Percentiles rank a stretch among this genome's conserved stretches.
Evolutionary conservation across 2,329 filamentous ascomycete genomes (phyloP).

Genomic region (Penicillium sp.): DNA sequence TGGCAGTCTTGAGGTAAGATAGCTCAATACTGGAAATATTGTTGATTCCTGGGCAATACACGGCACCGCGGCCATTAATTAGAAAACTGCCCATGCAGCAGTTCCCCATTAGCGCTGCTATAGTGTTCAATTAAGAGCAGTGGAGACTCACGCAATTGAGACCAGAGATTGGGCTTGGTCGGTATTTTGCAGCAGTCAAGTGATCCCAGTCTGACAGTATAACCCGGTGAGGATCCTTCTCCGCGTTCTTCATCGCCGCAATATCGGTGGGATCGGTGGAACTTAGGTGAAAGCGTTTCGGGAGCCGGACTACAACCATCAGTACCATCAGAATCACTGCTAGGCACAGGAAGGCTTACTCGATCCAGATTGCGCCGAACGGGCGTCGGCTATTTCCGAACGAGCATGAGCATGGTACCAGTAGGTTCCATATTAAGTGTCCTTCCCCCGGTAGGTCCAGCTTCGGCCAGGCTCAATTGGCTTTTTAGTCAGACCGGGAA

Average conservation of each 20-base stretch:
- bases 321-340: neutral
- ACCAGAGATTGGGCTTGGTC: slow-evolving; percentile 25
- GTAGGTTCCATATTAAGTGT: slow-evolving; percentile 15
- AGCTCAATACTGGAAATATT: slow-evolving; percentile 39
- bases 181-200: slow-evolving; percentile 50
- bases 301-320: slow-evolving; percentile 37
- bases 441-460: slow-evolving; percentile 52
- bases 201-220: slow-evolving; percentile 58
- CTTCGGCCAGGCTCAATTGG: slow-evolving; percentile 50
- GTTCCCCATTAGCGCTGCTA: slow-evolving; percentile 24
- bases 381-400: slow-evolving; percentile 58
- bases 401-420: slow-evolving; percentile 53
- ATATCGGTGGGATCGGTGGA: slow-evolving; percentile 39
- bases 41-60: slow-evolving; percentile 50
- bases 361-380: slow-evolving; percentile 48
- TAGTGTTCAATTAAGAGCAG: no score
- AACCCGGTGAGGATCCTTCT: slow-evolving; percentile 47
- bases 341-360: slow-evolving; percentile 9
- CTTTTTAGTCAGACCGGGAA: slow-evolving; percentile 56
- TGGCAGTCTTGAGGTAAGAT: slow-evolving; percentile 18
- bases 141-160: slow-evolving; percentile 8
- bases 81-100: slow-evolving; percentile 60
- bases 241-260: slow-evolving; percentile 50
- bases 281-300: no score
- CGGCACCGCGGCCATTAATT: slow-evolving; percentile 59